Percentiles rank a stretch among this genome's conserved stretches.
Conservation (phyloP, 805 yeast species). For the Wickerhamomyces queroliae region DNA sequence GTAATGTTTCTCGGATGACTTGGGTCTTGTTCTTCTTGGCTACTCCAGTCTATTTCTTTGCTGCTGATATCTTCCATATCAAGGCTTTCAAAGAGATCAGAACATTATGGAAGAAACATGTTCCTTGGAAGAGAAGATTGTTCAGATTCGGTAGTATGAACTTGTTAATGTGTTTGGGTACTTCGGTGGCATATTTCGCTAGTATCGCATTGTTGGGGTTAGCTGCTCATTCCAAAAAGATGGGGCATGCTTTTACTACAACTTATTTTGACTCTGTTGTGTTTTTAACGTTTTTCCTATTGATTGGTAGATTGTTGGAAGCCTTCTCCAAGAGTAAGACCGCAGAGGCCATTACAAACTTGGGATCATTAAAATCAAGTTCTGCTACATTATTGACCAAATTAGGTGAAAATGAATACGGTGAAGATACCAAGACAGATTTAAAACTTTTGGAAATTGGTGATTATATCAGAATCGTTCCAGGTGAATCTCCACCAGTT, state of each 20-base stretch:
- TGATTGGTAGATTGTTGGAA: slow-evolving; percentile 67
- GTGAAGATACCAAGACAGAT: slow-evolving; percentile 28
- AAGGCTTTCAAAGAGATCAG: slow-evolving; percentile 58
- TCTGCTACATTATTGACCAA: slow-evolving; percentile 38
- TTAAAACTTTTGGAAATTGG: slow-evolving; percentile 44
- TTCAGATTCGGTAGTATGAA: slow-evolving; percentile 77
- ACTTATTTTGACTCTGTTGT: slow-evolving; percentile 79
- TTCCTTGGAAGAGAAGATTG: slow-evolving; percentile 48
- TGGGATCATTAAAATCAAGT: slow-evolving; percentile 46
- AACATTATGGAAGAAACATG: slow-evolving; percentile 51
- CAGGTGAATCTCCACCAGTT: slow-evolving; percentile 57
- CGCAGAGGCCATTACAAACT: slow-evolving; percentile 52
- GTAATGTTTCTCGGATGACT: slow-evolving; percentile 52
- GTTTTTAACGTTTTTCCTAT: slow-evolving; percentile 63
- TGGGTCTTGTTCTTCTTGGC: slow-evolving; percentile 63
- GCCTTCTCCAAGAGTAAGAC: slow-evolving; percentile 62
- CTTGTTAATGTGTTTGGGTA: slow-evolving; percentile 65
- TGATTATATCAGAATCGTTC: slow-evolving; percentile 40
- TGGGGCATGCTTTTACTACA: slow-evolving; percentile 41
- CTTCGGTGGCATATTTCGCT: slow-evolving; percentile 65
- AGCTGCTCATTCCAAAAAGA: slow-evolving; percentile 27
- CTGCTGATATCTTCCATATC: slow-evolving; percentile 65
- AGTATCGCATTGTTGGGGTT: slow-evolving; percentile 51
- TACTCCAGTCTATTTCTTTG: slow-evolving; percentile 70
- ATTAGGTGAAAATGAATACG: slow-evolving; percentile 13